Conservation (phyloP, 1,284 basidiomycete species). For the Cutaneotrichosporon sp. region DNA sequence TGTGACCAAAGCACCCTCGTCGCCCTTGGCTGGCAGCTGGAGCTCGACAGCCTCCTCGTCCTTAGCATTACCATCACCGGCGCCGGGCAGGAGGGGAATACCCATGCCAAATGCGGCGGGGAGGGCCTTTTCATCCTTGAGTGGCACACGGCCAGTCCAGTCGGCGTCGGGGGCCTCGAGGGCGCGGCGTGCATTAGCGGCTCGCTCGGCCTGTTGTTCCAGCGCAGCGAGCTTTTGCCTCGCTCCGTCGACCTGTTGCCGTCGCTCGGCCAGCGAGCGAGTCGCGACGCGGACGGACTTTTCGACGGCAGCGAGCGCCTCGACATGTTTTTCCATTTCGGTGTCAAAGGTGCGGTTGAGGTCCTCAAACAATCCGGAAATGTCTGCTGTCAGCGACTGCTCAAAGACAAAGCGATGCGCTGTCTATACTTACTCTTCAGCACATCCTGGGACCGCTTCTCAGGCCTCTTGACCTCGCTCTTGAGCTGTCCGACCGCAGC, state of each 20-base stretch:
- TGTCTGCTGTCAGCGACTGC: slow-evolving; percentile 54
- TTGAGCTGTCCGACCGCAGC: slow-evolving; percentile 67
- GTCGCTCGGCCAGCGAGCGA: slow-evolving; percentile 79
- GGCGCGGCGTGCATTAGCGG: slow-evolving; percentile 74
- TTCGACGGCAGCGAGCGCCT: slow-evolving; percentile 76
- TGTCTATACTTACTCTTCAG: slow-evolving; percentile 68
- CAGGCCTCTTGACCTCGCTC: slow-evolving; percentile 63
- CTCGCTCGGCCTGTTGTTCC: slow-evolving; percentile 69
- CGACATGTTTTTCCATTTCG: slow-evolving; percentile 83
- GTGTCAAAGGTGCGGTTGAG: slow-evolving; percentile 71
- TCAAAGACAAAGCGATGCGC: too few relatives aligned
- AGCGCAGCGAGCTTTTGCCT: slow-evolving; percentile 66
- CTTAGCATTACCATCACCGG: slow-evolving; percentile 33
- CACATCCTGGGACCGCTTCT: slow-evolving; percentile 85
- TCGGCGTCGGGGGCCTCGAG: slow-evolving; percentile 54
- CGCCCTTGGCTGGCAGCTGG: slow-evolving; percentile 54
- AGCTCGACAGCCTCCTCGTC: not conserved
- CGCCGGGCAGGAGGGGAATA: slow-evolving; percentile 46
- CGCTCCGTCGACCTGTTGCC: slow-evolving; percentile 72
- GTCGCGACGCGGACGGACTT: slow-evolving; percentile 83
- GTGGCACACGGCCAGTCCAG: slow-evolving; percentile 74
- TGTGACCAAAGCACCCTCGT: slow-evolving; percentile 58
- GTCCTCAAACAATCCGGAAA: slow-evolving; percentile 74
- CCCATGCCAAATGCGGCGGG: slow-evolving; percentile 20
- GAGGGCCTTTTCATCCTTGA: slow-evolving; percentile 52